A percentile compares a stretch with the other conserved stretches of the same genome.
Conservation (phyloP, 768 basidiomycete genomes). For the Naematelia encephala region DNA sequence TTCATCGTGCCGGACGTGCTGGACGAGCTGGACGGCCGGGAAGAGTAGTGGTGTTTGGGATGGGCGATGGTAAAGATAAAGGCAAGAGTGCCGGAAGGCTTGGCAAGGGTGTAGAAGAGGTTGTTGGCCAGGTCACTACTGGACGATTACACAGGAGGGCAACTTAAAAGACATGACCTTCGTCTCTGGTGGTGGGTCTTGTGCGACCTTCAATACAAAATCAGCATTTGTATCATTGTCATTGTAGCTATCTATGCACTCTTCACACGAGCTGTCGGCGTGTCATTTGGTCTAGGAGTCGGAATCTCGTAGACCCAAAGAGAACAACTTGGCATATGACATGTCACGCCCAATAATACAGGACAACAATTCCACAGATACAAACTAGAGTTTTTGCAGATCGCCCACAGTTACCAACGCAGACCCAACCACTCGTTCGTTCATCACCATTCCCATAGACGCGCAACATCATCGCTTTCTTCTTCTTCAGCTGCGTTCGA, state of each 20-base stretch:
- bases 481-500: background rate
- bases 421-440: background rate
- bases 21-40: constrained; percentile 60
- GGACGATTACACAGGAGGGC: background rate
- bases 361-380: too few relatives aligned
- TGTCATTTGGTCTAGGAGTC: too few relatives aligned
- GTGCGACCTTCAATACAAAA: too few relatives aligned
- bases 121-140: constrained; percentile 1
- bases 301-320: too few relatives aligned
- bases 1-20: constrained; percentile 83
- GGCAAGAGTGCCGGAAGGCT: constrained; percentile 6
- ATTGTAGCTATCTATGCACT: too few relatives aligned
- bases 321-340: too few relatives aligned
- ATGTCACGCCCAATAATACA: too few relatives aligned
- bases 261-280: too few relatives aligned
- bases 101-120: constrained; percentile 13
- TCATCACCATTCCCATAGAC: background rate
- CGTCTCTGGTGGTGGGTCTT: too few relatives aligned
- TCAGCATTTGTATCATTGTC: too few relatives aligned
- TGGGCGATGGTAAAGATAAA: constrained; percentile 15
- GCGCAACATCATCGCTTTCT: background rate
- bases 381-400: too few relatives aligned
- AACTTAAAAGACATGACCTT: background rate
- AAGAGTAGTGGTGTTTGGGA: constrained; percentile 46
- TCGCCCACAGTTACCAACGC: too few relatives aligned